These are phyloP conservation scores for Hydrangea macrophylla DNA, from an alignment of 148 eudicot genomes.

Conservation along the genomic window DNA sequence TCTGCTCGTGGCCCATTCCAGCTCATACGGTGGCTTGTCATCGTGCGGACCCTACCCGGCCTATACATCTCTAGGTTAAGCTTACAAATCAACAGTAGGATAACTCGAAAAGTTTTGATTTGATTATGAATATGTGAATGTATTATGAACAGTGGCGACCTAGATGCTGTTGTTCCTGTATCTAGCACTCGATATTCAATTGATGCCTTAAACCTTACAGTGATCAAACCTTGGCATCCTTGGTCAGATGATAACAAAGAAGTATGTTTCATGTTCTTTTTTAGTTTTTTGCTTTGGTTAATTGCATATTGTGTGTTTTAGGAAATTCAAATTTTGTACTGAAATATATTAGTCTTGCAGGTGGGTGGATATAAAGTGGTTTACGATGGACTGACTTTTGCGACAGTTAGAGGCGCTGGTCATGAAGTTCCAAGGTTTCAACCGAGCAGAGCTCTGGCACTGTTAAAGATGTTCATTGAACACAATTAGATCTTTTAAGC, in stretches of 20 bases:
- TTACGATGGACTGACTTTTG: slow-evolving; percentile 26
- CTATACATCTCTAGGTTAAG: too few species aligned
- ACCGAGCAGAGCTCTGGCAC: slow-evolving; percentile 21
- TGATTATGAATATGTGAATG: neutral
- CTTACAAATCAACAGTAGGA: too few species aligned
- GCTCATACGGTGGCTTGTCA: too few species aligned
- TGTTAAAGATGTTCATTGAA: slow-evolving; percentile 18
- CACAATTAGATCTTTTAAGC: neutral
- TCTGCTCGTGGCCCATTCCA: too few species aligned
- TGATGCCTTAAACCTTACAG: slow-evolving; percentile 25
- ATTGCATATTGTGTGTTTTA: neutral
- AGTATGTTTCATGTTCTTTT: slow-evolving; percentile 9
- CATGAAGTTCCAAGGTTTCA: slow-evolving; percentile 27
- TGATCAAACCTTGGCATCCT: slow-evolving; percentile 28
- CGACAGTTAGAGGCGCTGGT: slow-evolving; percentile 29
- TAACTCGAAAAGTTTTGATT: neutral
- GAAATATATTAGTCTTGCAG: neutral
- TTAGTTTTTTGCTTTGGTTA: neutral
- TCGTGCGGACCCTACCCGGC: too few species aligned
- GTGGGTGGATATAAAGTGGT: slow-evolving; percentile 26
- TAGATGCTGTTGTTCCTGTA: slow-evolving; percentile 38
- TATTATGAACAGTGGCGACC: slow-evolving; percentile 25
- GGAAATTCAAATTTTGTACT: neutral
- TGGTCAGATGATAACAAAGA: slow-evolving; percentile 22
- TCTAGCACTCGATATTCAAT: slow-evolving; percentile 30